phyloP scores from a whole-genome alignment of 768 basidiomycete species.

The Guyanaporus albipodus region DNA sequence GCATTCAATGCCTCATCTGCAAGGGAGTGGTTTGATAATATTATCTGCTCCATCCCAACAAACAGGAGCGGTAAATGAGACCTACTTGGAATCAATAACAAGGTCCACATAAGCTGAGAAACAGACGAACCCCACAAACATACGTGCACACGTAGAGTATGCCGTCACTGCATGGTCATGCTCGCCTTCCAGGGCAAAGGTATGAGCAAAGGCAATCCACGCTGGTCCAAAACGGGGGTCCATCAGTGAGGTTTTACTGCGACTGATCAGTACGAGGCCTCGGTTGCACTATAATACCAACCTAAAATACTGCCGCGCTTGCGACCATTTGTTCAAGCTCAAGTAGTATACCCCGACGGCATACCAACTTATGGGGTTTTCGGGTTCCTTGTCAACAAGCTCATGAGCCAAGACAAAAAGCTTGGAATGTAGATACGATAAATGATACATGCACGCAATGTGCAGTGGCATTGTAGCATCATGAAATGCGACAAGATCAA shows the following conservation, averaged over 20 bases:
- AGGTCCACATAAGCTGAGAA: background rate
- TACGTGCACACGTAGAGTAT: constrained; percentile 92
- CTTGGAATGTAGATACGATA: constrained; percentile 85
- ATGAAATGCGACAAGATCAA: constrained; percentile 81
- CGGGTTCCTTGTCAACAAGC: constrained; percentile 90
- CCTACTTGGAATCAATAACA: constrained; percentile 41
- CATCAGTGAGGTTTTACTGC: constrained; percentile 93
- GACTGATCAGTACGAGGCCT: constrained; percentile 5
- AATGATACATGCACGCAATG: constrained; percentile 97
- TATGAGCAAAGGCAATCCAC: constrained; percentile 97
- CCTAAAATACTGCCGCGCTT: constrained; percentile 95
- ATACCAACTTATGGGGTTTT: constrained; percentile 94
- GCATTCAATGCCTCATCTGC: constrained; percentile 90
- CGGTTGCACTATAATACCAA: constrained; percentile 29
- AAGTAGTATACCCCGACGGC: constrained; percentile 98
- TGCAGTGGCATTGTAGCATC: constrained; percentile 89
- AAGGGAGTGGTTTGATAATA: constrained; percentile 71
- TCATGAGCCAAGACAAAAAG: constrained; percentile 97
- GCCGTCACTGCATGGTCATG: constrained; percentile 98
- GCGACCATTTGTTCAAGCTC: constrained; percentile 78
- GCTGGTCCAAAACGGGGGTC: constrained; percentile 95
- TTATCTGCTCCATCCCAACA: constrained; percentile 98
- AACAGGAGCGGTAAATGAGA: constrained; percentile 93
- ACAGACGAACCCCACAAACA: constrained; percentile 83
- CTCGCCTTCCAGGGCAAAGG: constrained; percentile 95